Conservation (phyloP, 225 moss, liverwort and hornwort species). For the Bryoerythrophyllum caledonicum region DNA sequence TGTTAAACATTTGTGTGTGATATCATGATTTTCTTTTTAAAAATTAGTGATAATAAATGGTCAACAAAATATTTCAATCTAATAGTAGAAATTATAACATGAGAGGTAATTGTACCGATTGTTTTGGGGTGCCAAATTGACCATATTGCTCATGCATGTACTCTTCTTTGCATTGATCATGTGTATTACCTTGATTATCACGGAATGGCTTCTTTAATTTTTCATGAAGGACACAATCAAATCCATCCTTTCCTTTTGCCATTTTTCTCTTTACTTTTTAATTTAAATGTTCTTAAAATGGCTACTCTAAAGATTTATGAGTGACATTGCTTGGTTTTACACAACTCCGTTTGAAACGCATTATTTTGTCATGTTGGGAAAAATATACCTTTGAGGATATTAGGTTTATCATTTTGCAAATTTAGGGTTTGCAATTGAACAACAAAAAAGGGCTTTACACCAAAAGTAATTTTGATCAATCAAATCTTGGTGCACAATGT, state of each 20-base stretch:
- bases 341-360: background rate
- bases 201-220: slow-evolving; percentile 10
- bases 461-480: background rate
- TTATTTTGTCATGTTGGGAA: background rate
- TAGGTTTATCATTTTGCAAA: background rate
- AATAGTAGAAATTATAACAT: background rate
- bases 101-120: background rate
- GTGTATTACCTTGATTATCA: background rate
- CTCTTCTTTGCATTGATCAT: slow-evolving; percentile 38
- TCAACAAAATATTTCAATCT: rapidly evolving
- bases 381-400: no score
- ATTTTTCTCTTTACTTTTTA: background rate
- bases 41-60: background rate
- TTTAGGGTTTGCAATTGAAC: background rate
- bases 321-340: background rate
- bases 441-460: rapidly evolving
- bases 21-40: background rate
- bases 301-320: background rate
- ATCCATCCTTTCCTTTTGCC: slow-evolving; percentile 17
- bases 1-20: background rate
- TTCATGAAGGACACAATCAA: slow-evolving; percentile 26
- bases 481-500: rapidly evolving
- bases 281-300: background rate
- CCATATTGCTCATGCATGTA: slow-evolving; percentile 31
- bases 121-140: slow-evolving; percentile 28